These are phyloP conservation scores for Mycena haematopus DNA, from an alignment of 768 basidiomycete genomes.

Conservation along the genomic window DNA sequence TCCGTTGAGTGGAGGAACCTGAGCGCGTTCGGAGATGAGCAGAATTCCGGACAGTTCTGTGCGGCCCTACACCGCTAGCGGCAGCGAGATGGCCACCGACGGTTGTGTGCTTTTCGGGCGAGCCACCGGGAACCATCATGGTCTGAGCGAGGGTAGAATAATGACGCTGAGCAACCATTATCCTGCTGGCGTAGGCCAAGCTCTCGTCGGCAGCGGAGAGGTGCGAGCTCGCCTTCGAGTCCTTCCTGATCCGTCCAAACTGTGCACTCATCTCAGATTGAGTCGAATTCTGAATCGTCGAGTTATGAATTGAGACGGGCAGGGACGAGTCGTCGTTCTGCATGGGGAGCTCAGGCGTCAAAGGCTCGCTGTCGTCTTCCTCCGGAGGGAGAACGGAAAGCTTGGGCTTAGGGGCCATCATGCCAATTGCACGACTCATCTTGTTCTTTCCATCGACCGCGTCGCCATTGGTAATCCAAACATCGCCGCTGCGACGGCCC, in stretches of 20 bases:
- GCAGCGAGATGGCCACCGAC: slow-evolving; percentile 40
- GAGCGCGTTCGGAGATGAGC: slow-evolving; percentile 70
- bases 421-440: slow-evolving; percentile 64
- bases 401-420: slow-evolving; percentile 68
- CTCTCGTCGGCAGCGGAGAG: slow-evolving; percentile 57
- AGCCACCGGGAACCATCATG: slow-evolving; percentile 57
- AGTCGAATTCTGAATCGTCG: slow-evolving; percentile 54
- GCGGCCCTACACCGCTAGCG: slow-evolving; percentile 44
- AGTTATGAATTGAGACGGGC: slow-evolving; percentile 47
- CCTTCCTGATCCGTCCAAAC: slow-evolving; percentile 56
- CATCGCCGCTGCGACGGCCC: slow-evolving; percentile 73
- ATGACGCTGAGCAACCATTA: slow-evolving; percentile 78
- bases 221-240: slow-evolving; percentile 64
- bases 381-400: slow-evolving; percentile 70
- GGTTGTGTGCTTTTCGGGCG: slow-evolving; percentile 45
- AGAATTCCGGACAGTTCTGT: slow-evolving; percentile 38
- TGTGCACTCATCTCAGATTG: slow-evolving; percentile 63
- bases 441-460: slow-evolving; percentile 71
- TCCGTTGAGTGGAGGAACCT: slow-evolving; percentile 53
- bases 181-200: slow-evolving; percentile 55
- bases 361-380: slow-evolving; percentile 51
- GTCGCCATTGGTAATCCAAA: slow-evolving; percentile 78
- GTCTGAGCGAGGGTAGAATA: slow-evolving; percentile 76
- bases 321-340: slow-evolving; percentile 54
- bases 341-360: slow-evolving; percentile 68